A percentile compares a stretch with the other conserved stretches of the same genome.
Conservation (phyloP, 169 alveolate genomes). For the Besnoitia besnoiti region DNA sequence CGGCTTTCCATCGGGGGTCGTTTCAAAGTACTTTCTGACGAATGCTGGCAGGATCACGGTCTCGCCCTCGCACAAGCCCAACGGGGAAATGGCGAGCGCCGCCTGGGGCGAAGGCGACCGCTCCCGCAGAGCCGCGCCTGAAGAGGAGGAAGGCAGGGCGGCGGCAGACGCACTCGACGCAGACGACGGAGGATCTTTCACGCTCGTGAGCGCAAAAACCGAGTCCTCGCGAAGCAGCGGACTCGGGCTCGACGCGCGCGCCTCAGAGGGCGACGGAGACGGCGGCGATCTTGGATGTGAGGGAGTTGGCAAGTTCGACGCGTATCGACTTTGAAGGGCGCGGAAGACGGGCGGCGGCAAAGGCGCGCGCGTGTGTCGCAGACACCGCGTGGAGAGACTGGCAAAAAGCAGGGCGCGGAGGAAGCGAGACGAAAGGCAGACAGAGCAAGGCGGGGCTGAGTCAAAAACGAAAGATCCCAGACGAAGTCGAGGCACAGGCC, state of each 20-base stretch:
- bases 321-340: not conserved
- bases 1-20: not conserved
- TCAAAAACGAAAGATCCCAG: too few relatives aligned
- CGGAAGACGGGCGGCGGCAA: not conserved
- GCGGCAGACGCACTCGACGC: not conserved
- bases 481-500: too few relatives aligned
- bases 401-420: too few relatives aligned
- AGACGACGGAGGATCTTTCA: not conserved
- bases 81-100: too few relatives aligned
- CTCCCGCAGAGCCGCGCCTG: too few relatives aligned
- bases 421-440: too few relatives aligned
- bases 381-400: not conserved
- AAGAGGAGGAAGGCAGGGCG: not conserved
- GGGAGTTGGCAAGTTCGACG: too few relatives aligned
- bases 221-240: not conserved
- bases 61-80: too few relatives aligned
- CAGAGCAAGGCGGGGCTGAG: too few relatives aligned
- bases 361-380: not conserved
- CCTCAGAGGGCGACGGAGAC: not conserved
- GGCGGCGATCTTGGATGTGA: not conserved
- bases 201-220: conserved; percentile 4
- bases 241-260: not conserved
- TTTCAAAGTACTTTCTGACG: not conserved
- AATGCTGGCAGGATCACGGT: not conserved
- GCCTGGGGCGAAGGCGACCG: too few relatives aligned